Base-by-base conservation (phyloP, 441 rosid genomes). In the Jatropha podagrica region DNA sequence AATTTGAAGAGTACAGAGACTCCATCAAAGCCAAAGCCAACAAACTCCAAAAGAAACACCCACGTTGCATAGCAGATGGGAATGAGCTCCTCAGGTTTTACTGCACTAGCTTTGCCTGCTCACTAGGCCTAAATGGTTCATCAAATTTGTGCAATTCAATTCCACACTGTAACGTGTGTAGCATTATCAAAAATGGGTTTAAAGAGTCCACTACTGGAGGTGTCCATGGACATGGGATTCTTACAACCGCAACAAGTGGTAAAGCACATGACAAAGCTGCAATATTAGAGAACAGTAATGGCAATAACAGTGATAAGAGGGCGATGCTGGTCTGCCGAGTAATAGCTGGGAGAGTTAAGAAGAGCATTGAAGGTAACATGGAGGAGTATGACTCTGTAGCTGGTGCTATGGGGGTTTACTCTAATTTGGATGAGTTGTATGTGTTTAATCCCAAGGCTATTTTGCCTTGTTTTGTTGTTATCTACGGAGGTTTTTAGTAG, bases 241-340 rank as follows among this genome's bases (percentile, higher is more conserved):
- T 90, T 81, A 92, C 97, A 12, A 92, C 97, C 0, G 97, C 93
- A 1, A 90, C 94, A 3, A 92, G 97, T 32, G 94, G 91, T 2
- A 88, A 81, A 77, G 97, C 97, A 2, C 97, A 90, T 48, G 97
- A 92, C 65, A 77, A 75, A 42, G 89, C 90, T 3, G 73, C 51
- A 15, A 72, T 63, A 7, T 48, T 67, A 54, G 84, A 65, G 23
- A 86, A 64, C 2, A 74, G 69, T 0, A 64, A 54, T 15, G 81
- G 72, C 4, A 49, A 37, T 2, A 52, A 78, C 32, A 32, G 79
- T 42, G 87, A 78, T 0, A 84, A 77, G 71, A 83, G 91, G 82
- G 94, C 93, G 20, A 92, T 92, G 97, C 84, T 92, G 77, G 97
- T 88, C 4, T 90, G 97, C 37, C 79, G 97, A 74, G 94, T 92